These are phyloP conservation scores for Rhizoctonia solani DNA, from an alignment of 1,284 basidiomycete species.

Conservation along the genomic window DNA sequence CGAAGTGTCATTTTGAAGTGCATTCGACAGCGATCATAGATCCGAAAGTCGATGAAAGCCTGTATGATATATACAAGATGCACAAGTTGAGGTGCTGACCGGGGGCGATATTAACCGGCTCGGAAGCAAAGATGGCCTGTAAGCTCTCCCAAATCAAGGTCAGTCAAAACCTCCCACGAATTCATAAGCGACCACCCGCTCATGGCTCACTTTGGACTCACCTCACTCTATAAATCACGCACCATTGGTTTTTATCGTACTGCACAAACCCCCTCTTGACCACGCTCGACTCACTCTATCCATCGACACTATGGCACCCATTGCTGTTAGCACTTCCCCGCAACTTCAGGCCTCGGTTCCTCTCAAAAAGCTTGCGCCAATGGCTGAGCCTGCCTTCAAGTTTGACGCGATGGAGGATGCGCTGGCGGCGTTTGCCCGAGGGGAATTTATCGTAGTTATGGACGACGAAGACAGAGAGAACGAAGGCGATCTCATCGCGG, in stretches of 20 bases:
- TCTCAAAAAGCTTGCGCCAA: conserved; percentile 11
- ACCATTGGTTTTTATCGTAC: not conserved
- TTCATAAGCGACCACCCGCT: conserved; percentile 33
- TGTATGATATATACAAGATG: not conserved
- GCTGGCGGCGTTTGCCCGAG: conserved; percentile 73
- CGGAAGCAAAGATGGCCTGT: not conserved
- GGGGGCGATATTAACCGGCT: not conserved
- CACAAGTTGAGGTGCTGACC: not conserved
- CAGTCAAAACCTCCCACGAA: conserved; percentile 32
- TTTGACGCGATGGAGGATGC: conserved; percentile 82
- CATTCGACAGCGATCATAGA: too few species aligned
- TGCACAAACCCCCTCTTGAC: conserved; percentile 22
- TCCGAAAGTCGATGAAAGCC: too few species aligned
- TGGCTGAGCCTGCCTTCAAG: conserved; percentile 31
- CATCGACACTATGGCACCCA: conserved; percentile 23
- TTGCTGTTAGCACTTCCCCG: conserved; percentile 31
- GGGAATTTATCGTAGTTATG: conserved; percentile 94
- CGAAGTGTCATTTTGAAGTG: too few species aligned
- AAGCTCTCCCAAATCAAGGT: conserved; percentile 21
- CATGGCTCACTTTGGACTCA: conserved; percentile 31
- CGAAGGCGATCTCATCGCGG: conserved; percentile 91
- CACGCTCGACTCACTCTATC: not conserved
- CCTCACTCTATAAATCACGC: conserved; percentile 33
- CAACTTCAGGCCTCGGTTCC: conserved; percentile 7
- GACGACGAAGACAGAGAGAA: conserved; percentile 94